Evolutionary conservation across 2,329 filamentous ascomycete genomes (phyloP).

Genomic region (Aschersonia sp.): DNA sequence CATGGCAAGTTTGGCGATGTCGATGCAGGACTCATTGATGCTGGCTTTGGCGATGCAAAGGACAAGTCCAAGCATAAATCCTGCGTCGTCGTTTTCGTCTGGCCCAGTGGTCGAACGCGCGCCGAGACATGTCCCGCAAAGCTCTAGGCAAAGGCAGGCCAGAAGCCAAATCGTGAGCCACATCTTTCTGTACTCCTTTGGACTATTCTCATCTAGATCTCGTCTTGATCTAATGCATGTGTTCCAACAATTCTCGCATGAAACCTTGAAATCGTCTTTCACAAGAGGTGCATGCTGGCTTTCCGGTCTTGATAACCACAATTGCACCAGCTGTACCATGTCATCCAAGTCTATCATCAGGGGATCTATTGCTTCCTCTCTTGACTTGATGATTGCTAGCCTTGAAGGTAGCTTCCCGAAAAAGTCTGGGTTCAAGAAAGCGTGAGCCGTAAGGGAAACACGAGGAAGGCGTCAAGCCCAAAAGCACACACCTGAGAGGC

Average conservation of each 20-base stretch:
- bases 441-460: neutral
- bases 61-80: conserved; percentile 51
- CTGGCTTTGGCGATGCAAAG: conserved; percentile 46
- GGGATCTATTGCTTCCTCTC: conserved; percentile 26
- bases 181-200: conserved; percentile 12
- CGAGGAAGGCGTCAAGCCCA: neutral
- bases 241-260: conserved; percentile 54
- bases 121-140: conserved; percentile 26
- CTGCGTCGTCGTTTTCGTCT: conserved; percentile 16
- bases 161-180: conserved; percentile 32
- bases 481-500: neutral
- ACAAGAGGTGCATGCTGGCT: neutral
- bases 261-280: neutral
- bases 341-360: conserved; percentile 16
- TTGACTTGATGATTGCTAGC: conserved; percentile 6
- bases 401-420: conserved; percentile 11
- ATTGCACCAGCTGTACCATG: conserved; percentile 11
- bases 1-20: conserved; percentile 45
- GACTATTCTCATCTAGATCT: conserved; percentile 7
- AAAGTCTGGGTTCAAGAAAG: conserved; percentile 12
- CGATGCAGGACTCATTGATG: conserved; percentile 36
- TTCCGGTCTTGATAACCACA: conserved; percentile 1
- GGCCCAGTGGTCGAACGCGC: conserved; percentile 11
- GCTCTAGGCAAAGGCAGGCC: conserved; percentile 53
- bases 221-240: conserved; percentile 37